Base-by-base conservation (phyloP, 2,329 filamentous ascomycete genomes). In the Xylariaceae sp. region DNA sequence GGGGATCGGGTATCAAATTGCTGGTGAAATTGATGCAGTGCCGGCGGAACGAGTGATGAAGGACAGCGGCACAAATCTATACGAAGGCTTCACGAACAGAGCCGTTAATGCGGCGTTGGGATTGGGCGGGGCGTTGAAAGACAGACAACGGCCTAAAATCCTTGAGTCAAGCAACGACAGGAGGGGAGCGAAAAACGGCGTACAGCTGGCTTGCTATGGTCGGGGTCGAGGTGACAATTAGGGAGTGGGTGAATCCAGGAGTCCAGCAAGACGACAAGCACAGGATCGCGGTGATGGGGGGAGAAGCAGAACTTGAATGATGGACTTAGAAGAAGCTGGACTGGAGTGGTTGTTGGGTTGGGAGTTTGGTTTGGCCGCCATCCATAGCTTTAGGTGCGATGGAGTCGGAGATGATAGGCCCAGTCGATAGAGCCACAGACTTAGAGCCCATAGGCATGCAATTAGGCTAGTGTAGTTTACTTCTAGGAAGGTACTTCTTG, bases 121-220 rank as follows among this genome's bases (percentile, higher is more conserved):
- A 10, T 34, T 48, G n/a, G 44, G 56, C 37, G 41, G 39, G 49
- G 57, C 23, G 39, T 47, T 45, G 44, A 44, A 47, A 49, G 30
- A 35, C 8, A 55, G 48, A 51, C 53, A 39, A 49, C 47, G 55
- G 54, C 55, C 50, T 53, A 50, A 53, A 35, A 30, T 17, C 23
- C 18, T 23, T 15, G 37, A 18, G 41, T 57, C 55, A 57, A 62
- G 53, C 55, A 45, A 51, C 44, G 41, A 54, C 61, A 51, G 55
- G 59, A 58, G 55, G 62, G 62, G 55, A 57, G 57, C 60, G 58
- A 54, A 61, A 48, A 48, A 15, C 34, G 56, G 49, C 3, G 55
- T 50, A 23, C 17, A 55, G 41, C 37, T 55, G 51, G 30, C 30
- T 39, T 47, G 51, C 30, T 34, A 23, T 49, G n/a, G 9, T 9